phyloP scores from a whole-genome alignment of 345 rosid species.

The Lepidium sativum region DNA sequence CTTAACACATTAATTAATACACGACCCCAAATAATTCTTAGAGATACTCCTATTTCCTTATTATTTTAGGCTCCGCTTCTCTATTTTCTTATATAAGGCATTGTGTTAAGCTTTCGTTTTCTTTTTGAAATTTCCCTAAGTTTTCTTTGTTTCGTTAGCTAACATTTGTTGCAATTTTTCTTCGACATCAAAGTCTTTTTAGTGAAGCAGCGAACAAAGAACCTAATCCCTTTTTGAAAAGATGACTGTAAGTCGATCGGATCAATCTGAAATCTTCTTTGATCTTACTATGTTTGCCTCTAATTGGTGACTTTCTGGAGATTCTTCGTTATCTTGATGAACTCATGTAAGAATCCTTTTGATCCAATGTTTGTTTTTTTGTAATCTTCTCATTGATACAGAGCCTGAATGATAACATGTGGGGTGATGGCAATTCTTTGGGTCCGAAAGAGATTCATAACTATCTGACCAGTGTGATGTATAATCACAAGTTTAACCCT shows the following conservation, averaged over 20 bases:
- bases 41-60: too few relatives aligned
- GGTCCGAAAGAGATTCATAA: conserved; percentile 99
- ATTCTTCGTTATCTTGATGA: conserved; percentile 80
- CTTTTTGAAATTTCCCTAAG: too few relatives aligned
- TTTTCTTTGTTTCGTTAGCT: too few relatives aligned
- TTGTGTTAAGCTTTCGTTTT: too few relatives aligned
- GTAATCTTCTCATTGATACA: too few relatives aligned
- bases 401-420: conserved; percentile 95
- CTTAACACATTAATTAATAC: too few relatives aligned
- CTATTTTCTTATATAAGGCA: too few relatives aligned
- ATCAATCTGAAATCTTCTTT: not conserved
- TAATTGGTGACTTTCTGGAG: conserved; percentile 92
- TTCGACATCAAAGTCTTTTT: conserved; percentile 9
- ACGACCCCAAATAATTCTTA: too few relatives aligned
- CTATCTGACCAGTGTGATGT: conserved; percentile 90
- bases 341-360: conserved; percentile 50
- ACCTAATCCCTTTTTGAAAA: not conserved
- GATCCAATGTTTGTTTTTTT: not conserved
- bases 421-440: conserved; percentile 99
- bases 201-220: not conserved
- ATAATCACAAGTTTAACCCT: conserved; percentile 89
- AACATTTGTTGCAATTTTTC: too few relatives aligned
- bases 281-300: not conserved
- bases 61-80: too few relatives aligned
- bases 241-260: conserved; percentile 32